Base-by-base conservation (phyloP, 2,329 filamentous ascomycete species). In the Magnaporthiopsis rhizophila region DNA sequence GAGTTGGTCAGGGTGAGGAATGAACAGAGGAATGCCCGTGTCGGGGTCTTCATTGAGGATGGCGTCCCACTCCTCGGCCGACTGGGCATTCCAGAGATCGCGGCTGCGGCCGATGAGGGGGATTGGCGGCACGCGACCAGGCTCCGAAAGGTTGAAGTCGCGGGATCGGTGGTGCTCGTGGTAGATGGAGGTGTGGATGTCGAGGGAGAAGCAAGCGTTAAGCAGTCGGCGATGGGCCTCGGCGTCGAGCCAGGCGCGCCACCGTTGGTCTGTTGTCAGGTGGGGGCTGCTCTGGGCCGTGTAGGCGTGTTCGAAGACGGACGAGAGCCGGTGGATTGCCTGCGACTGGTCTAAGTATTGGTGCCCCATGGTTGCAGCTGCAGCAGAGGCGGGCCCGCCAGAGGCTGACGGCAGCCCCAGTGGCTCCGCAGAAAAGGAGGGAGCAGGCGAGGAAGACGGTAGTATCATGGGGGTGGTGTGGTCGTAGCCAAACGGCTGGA, bases 181-280 rank as follows among this genome's bases (percentile, higher is more conserved):
- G 68, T 83, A 86, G 66, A 81, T 75, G 66, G 82, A 79, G 69
- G 82, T 79, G 66, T 86, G 84, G 8, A 81, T 76, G 70, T 87
- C 84, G 64, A 84, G 74, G 63, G 85, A 73, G 71, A 86, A 85
- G 73, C 83, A 86, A 18, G 79, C 80, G 45, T 81, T 76, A n/a
- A 85, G 74, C 34, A 87, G 76, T 58, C 85, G 80, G 64, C 82
- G 80, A 64, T 76, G 77, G 9, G 81, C 76, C 72, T 87, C 85
- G 62, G 74, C 72, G 59, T 80, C 73, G 57, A 86, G 71, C 85
- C 85, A 87, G 65, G 73, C 69, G 56, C 73, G 75, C 84, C 84
- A 86, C 60, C 75, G 75, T 65, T 73, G 72, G 38, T 75, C 69
- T 34, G 69, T 71, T 61, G 73, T 67, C 64, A 65, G 61, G 65